Base-by-base conservation (phyloP, 1,284 basidiomycete genomes). In the Agaricales sp. region DNA sequence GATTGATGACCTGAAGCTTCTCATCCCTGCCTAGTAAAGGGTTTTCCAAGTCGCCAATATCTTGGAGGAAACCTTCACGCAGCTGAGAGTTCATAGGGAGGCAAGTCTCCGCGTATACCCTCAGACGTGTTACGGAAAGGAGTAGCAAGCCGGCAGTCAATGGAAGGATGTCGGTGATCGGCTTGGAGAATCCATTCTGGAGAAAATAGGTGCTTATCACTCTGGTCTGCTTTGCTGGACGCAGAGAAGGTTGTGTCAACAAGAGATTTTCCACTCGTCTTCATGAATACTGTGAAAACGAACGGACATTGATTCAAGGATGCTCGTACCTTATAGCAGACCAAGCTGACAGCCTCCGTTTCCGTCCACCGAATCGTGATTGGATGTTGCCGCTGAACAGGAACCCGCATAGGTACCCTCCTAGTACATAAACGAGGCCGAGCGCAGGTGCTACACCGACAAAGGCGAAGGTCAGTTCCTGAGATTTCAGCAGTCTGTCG, bases 391-490 rank as follows among this genome's bases (percentile, higher is more conserved):
- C 71, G 16, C 73, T 74, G 1, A 59, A 61, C 73, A 74, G 80
- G 12, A 80, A 51, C 2, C 67, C 60, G 2, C 69, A 61, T 8
- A 84, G 37, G 63, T 77, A 82, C 3, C 77, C 76, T 8, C 74
- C 72, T 4, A 78, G 55, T 1, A 84, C 71, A 58, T 94, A 94
- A 2, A 94, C 75, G 41, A 98, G 72, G 1, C 84, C 80, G 16
- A 98, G 68, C 0, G 89, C 85, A 1, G 94, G 94, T 0, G 95
- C 94, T 12, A 99, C 87, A 55, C 95, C 95, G 51, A 98, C 93
- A 55, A 97, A 97, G 1, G 90, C 95, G 59, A 99, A 98, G 1
- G 96, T 96, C 24, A 99, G 74, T 63, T 97, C 92, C 66, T 99
- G 95, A 2, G 90, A 93, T 58, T 87, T 90, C 54, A 99, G 80